Evolutionary conservation across 2,329 filamentous ascomycete genomes (phyloP), one percentile per base, ranked within the genome.

Genomic region (Meredithiella fracta): DNA sequence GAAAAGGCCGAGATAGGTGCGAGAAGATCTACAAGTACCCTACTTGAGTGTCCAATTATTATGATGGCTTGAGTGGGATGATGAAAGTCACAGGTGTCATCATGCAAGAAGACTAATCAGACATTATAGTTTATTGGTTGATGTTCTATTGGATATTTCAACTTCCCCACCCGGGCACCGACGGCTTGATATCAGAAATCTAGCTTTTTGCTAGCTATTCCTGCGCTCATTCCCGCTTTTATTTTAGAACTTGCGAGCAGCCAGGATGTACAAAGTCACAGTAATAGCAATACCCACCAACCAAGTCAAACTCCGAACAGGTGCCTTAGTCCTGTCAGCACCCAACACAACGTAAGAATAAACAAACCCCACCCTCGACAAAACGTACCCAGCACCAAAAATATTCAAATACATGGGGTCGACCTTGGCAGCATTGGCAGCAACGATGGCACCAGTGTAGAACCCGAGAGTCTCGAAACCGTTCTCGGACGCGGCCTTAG

Each of bases 401-500:
- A 59, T 47, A 61, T 76, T 76, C 60, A 74, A 62, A 25, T 62
- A 63, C n/a, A 58, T 53, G 11, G 61, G 59, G 11, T 66, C 61
- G 2, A 75, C 66, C 22, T 68, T 67, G 4, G 72, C 66, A n/a
- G 65, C 62, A 62, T 74, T 75, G 60, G 69, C 73, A 15, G 73
- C 73, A 38, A 71, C 65, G 17, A 77, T 66, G 42, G 64, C 68
- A 2, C 67, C 67, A 11, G 71, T 67, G 62, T 67, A 73, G 60
- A 72, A 61, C 51, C 69, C 70, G 9, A 75, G 59, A 2, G 69
- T 70, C 64, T 75, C 72, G 59, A 72, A 67, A 59, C 65, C 69
- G 61, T 75, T 75, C 40, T 65, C 62, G 4, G 66, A 62, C 3
- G 73, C 72, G 22, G 74, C 73, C 62, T 82, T 73, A 26, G 73